Evolutionary conservation across 1,139 yeast species (phyloP).

Genomic region (Lodderomyces parapsilosis): DNA sequence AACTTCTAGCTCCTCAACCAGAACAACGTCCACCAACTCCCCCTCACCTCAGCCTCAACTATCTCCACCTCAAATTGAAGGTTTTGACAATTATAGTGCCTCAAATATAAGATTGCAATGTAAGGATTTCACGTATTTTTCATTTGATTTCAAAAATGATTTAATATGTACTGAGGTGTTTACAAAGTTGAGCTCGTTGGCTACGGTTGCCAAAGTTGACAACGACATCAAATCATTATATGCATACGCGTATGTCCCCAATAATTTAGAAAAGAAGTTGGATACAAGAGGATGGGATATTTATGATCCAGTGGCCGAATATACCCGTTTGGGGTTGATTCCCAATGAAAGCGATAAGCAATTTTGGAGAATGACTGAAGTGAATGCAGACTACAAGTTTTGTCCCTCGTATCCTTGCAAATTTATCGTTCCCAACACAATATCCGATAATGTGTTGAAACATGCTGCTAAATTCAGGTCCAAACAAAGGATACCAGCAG

Average conservation of each 20-base stretch:
- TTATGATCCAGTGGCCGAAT: conserved; percentile 65
- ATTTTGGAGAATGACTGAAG: conserved; percentile 67
- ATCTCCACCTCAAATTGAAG: conserved; percentile 9
- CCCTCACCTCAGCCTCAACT: conserved; percentile 7
- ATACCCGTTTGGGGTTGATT: conserved; percentile 58
- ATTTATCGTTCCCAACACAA: conserved; percentile 67
- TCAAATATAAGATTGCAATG: conserved; percentile 69
- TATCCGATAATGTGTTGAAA: conserved; percentile 77
- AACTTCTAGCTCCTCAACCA: conserved; percentile 2
- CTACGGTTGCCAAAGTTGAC: conserved; percentile 38
- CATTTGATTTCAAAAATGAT: conserved; percentile 69
- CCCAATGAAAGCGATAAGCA: conserved; percentile 8
- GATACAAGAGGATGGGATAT: conserved; percentile 67
- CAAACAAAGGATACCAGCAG: conserved; percentile 78
- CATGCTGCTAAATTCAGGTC: conserved; percentile 88
- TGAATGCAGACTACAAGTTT: conserved; percentile 66
- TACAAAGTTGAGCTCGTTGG: conserved; percentile 65
- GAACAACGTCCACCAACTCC: background rate
- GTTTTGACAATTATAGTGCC: conserved; percentile 46
- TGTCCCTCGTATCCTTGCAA: conserved; percentile 75
- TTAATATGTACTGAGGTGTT: conserved; percentile 66
- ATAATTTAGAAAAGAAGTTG: conserved; percentile 61
- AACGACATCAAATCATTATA: conserved; percentile 44
- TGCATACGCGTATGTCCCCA: conserved; percentile 51
- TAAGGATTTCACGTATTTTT: conserved; percentile 82